A percentile compares a stretch with the other conserved stretches of the same genome.
phyloP scores from a whole-genome alignment of 208 protist genomes.

The Trypanosoma vivax region DNA sequence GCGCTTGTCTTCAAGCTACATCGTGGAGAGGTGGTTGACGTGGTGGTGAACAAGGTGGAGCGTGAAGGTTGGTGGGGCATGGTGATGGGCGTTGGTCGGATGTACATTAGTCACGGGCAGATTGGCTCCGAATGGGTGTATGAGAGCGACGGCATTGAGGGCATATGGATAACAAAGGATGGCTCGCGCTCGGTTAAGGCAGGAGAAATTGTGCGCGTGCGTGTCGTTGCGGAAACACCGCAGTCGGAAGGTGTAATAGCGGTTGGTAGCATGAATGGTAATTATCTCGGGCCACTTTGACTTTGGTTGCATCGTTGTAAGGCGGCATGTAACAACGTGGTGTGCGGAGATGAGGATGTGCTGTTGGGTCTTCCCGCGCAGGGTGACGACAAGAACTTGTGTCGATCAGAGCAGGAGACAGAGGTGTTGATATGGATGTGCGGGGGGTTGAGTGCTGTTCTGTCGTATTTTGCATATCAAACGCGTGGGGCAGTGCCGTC shows the following conservation, averaged over 20 bases:
- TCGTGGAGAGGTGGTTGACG: slow-evolving; percentile 77
- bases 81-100: slow-evolving; percentile 62
- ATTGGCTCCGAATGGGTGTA: slow-evolving; percentile 60
- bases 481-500: too few species aligned
- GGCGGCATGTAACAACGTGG: background rate
- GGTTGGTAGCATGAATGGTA: slow-evolving; percentile 62
- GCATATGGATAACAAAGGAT: slow-evolving; percentile 56
- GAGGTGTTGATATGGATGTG: too few species aligned
- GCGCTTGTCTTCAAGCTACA: slow-evolving; percentile 80
- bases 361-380: too few species aligned
- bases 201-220: slow-evolving; percentile 63
- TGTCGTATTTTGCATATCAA: too few species aligned
- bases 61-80: slow-evolving; percentile 70
- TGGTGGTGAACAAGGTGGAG: slow-evolving; percentile 56
- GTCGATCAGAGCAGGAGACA: too few species aligned
- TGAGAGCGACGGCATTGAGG: slow-evolving; percentile 49
- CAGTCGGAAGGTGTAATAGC: slow-evolving; percentile 64
- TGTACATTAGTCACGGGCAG: slow-evolving; percentile 70
- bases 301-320: background rate
- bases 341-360: background rate
- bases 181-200: slow-evolving; percentile 53
- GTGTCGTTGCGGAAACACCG: slow-evolving; percentile 74
- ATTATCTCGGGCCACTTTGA: slow-evolving; percentile 55
- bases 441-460: too few species aligned
- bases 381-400: too few species aligned